Evolutionary conservation across 192 early-diverging fungal genomes (phyloP), one percentile per base, ranked within the genome.

Genomic region (Spizellomyces sp.): DNA sequence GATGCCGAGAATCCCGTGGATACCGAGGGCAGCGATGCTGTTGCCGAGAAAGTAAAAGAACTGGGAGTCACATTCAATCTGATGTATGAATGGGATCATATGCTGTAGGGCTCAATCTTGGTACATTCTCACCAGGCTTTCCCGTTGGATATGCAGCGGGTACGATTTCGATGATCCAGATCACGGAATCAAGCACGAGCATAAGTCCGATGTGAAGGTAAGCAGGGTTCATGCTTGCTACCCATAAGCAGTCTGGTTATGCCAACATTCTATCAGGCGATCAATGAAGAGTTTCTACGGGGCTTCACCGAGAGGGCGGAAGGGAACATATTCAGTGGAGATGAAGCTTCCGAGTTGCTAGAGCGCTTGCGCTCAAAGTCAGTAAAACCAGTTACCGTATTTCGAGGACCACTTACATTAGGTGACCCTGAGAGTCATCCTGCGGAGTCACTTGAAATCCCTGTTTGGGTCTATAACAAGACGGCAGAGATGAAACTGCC

Each of bases 251-350:
- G 67, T 4, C 42, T 5, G 10, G 63, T 58, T 4, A 75, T 62
- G 42, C 67, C 48, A 21, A 12, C 19, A 9, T 9, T 59, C 12
- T 14, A 8, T 36, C 8, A 88, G 68, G 67, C 70, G 9, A 21
- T 62, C 17, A 90, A 89, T 66, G 87, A 90, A 62, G 41, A 63
- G 8, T 85, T 88, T 48, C 79, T 89, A 63, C 76, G 82, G 15
- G 50, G 72, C 0, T 77, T 90, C 44, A 54, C 66, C 47, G 68
- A 75, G 22, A 5, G 46, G 15, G 62, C 72, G 8, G 43, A 48
- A 7, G 81, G 80, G 4, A 58, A 69, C 54, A 44, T 75, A 77
- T 75, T 78, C 73, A 55, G 67, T 73, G 48, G 50, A 36, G 77
- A 83, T 4, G 87, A 90, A 60, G 90, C 89, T 1, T 63, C 84